Evolutionary conservation across 163 green algal species (phyloP).

Genomic region (Chlamydomonas reinhardtii): DNA sequence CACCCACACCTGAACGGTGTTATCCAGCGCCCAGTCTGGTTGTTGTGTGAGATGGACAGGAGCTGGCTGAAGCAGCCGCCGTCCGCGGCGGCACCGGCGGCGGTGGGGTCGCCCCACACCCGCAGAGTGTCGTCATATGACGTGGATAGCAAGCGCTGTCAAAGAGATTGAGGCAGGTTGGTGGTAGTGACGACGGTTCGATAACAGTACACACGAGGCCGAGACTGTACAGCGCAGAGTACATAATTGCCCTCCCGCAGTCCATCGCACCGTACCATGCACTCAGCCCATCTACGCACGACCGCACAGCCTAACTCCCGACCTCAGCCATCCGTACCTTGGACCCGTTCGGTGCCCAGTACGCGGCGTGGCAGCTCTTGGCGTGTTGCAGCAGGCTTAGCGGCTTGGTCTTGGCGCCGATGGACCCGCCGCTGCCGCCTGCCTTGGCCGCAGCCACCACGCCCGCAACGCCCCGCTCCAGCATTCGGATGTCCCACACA

Average conservation of each 20-base stretch:
- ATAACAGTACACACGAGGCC: no score
- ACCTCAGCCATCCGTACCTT: slow-evolving; percentile 4
- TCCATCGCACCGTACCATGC: no score
- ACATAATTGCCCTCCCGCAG: no score
- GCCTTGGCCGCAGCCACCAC: slow-evolving; percentile 2
- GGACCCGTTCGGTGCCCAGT: slow-evolving; percentile 77
- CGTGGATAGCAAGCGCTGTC: slow-evolving; percentile 71
- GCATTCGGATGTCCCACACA: slow-evolving; percentile 80
- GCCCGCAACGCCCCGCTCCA: slow-evolving; percentile 8
- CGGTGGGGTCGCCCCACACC: slow-evolving; percentile 66
- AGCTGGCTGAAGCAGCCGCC: slow-evolving; percentile 24
- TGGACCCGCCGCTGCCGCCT: background rate
- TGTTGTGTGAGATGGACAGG: slow-evolving; percentile 78
- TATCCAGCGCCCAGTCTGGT: slow-evolving; percentile 87
- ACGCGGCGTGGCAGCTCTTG: slow-evolving; percentile 76
- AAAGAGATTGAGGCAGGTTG: no score
- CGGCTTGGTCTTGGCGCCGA: slow-evolving; percentile 45
- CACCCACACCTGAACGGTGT: slow-evolving; percentile 70
- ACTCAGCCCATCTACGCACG: no score
- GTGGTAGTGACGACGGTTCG: no score
- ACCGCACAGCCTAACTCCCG: no score
- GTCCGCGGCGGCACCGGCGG: background rate
- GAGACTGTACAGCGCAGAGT: no score
- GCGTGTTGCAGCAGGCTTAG: slow-evolving; percentile 56
- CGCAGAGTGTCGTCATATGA: slow-evolving; percentile 82